phyloP scores from a whole-genome alignment of 768 basidiomycete genomes.

The Kwoniella newhampshirensis region DNA sequence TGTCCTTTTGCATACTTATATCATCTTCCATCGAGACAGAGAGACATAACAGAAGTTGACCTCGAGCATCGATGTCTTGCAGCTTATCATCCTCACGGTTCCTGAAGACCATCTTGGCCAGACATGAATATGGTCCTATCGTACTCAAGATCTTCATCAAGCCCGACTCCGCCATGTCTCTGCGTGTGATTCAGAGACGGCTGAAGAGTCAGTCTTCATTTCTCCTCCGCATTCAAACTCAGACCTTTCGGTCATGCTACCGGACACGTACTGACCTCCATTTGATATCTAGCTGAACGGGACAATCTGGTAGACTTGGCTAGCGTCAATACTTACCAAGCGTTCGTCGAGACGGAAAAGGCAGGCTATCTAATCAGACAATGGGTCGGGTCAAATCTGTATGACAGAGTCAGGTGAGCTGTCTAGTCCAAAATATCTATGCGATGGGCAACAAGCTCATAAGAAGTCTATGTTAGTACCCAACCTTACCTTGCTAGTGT shows the following conservation, averaged over 20 bases:
- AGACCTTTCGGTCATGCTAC: conserved; percentile 1
- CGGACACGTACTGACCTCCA: background rate
- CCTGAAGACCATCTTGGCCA: conserved; percentile 82
- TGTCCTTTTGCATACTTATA: conserved; percentile 28
- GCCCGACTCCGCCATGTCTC: conserved; percentile 77
- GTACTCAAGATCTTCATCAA: conserved; percentile 96
- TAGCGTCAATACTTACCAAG: conserved; percentile 85
- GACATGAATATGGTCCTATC: conserved; percentile 76
- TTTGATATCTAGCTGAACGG: conserved; percentile 74
- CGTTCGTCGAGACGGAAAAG: conserved; percentile 89
- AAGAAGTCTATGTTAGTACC: conserved; percentile 68
- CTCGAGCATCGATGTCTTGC: background rate
- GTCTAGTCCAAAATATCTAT: no score
- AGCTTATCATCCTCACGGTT: conserved; percentile 73
- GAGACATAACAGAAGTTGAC: no score
- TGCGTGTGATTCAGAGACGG: conserved; percentile 70
- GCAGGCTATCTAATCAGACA: conserved; percentile 93
- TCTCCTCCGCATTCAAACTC: no score
- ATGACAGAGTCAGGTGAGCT: conserved; percentile 90
- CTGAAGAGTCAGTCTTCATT: conserved; percentile 68
- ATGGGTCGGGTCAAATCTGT: conserved; percentile 90
- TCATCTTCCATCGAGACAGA: background rate
- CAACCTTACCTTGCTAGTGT: conserved; percentile 86
- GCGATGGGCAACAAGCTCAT: conserved; percentile 10
- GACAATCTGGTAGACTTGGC: conserved; percentile 79